Evolutionary conservation across 768 basidiomycete species (phyloP).

Genomic region (Naganishia antarctica): DNA sequence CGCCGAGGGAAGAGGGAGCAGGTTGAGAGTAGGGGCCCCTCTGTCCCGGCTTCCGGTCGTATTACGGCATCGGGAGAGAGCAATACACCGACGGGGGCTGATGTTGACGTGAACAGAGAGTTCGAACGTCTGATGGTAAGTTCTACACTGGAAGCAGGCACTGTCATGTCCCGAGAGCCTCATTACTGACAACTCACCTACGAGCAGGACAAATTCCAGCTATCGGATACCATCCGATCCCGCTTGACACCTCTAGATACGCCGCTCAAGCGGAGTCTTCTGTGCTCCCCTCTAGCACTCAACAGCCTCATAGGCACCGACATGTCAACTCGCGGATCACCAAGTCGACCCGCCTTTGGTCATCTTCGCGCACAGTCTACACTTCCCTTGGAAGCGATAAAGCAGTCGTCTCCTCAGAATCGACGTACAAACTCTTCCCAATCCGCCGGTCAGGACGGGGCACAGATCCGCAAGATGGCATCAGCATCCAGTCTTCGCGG

Average conservation of each 20-base stretch:
- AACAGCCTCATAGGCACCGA: constrained; percentile 42
- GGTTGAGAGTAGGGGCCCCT: background rate
- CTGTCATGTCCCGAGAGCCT: background rate
- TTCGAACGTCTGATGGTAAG: constrained; percentile 78
- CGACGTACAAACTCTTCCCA: background rate
- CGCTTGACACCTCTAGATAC: constrained; percentile 61
- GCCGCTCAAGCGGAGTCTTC: constrained; percentile 83
- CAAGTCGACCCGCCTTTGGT: constrained; percentile 20
- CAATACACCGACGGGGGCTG: background rate
- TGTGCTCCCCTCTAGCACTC: constrained; percentile 64
- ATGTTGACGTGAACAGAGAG: constrained; percentile 58
- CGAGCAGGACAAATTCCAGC: constrained; percentile 45
- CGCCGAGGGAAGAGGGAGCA: constrained; percentile 4
- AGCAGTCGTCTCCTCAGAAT: background rate
- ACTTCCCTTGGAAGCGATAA: background rate
- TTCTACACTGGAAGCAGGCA: background rate
- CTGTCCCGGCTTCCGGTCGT: background rate
- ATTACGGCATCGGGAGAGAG: background rate
- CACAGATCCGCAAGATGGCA: background rate
- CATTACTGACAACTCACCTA: background rate
- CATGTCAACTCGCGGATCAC: constrained; percentile 53
- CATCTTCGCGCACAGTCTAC: constrained; percentile 8
- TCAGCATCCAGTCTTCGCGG: constrained; percentile 4
- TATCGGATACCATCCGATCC: constrained; percentile 40
- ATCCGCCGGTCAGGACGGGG: background rate